phyloP scores from a whole-genome alignment of 73 alveolate genomes.

The Stentor roeselii region DNA sequence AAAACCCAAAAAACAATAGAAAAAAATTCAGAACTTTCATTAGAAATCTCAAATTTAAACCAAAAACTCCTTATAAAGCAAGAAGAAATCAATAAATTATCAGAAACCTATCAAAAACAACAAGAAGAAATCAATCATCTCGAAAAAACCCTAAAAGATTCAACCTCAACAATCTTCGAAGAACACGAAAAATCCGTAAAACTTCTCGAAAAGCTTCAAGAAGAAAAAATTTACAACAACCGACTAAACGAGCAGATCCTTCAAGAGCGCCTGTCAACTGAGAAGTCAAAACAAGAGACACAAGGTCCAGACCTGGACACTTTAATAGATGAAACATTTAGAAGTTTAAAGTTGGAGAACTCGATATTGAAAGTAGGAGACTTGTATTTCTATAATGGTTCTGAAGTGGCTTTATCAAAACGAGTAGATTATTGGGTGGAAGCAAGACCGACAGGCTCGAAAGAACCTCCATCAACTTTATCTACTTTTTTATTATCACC shows the following conservation, averaged over 20 bases:
- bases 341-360: background rate
- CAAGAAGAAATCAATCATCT: background rate
- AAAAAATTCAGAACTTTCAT: background rate
- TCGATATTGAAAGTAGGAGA: background rate
- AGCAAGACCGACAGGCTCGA: background rate
- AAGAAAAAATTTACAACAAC: background rate
- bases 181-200: background rate
- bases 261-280: background rate
- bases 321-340: background rate
- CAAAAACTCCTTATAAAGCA: background rate
- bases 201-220: background rate
- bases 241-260: background rate
- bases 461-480: background rate
- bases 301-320: background rate
- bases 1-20: background rate
- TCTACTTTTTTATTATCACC: no score
- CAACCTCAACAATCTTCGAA: background rate
- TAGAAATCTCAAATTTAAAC: background rate
- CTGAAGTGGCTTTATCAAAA: background rate
- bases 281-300: background rate
- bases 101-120: no score
- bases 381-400: background rate
- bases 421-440: background rate
- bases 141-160: background rate
- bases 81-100: background rate